A percentile compares a stretch with the other conserved stretches of the same genome.
Conservation (phyloP, 495 filamentous ascomycete species). For the Letharia columbiana region DNA sequence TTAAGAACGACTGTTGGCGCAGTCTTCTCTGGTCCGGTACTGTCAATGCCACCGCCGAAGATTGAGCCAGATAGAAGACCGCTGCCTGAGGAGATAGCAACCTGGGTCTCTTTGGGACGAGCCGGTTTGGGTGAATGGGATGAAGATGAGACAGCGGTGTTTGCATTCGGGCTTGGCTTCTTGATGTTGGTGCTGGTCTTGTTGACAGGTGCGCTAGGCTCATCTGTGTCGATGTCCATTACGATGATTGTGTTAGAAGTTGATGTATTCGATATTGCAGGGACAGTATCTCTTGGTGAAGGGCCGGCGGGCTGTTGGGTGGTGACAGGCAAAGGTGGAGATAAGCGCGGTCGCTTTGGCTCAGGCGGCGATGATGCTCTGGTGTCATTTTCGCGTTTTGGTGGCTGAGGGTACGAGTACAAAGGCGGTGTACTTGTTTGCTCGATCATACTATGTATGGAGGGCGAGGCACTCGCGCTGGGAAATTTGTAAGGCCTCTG, state of each 20-base stretch:
- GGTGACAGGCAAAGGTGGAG: slow-evolving; percentile 20
- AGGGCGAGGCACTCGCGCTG: slow-evolving; percentile 74
- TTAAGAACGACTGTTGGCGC: slow-evolving; percentile 79
- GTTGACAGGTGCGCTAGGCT: slow-evolving; percentile 8
- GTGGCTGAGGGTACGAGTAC: slow-evolving; percentile 19
- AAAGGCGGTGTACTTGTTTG: slow-evolving; percentile 45
- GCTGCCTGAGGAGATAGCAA: slow-evolving; percentile 53
- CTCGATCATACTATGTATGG: slow-evolving; percentile 83
- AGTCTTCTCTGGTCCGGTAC: slow-evolving; percentile 40
- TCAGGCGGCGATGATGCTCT: slow-evolving; percentile 31
- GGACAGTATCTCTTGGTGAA: slow-evolving; percentile 15
- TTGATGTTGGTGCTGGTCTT: slow-evolving; percentile 21
- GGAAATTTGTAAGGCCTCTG: slow-evolving; percentile 34
- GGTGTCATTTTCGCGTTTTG: slow-evolving; percentile 19
- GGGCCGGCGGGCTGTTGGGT: slow-evolving; percentile 26
- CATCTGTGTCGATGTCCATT: slow-evolving; percentile 22
- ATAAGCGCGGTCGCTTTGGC: slow-evolving; percentile 28
- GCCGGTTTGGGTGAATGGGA: slow-evolving; percentile 52
- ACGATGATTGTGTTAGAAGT: slow-evolving; percentile 2
- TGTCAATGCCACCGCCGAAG: slow-evolving; percentile 43
- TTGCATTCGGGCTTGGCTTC: slow-evolving; percentile 30
- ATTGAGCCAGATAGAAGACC: slow-evolving; percentile 58
- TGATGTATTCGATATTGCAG: background rate
- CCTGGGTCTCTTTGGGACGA: slow-evolving; percentile 43
- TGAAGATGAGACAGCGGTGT: slow-evolving; percentile 45